Base-by-base conservation (phyloP, 345 rosid species). In the Heritiera fomes region DNA sequence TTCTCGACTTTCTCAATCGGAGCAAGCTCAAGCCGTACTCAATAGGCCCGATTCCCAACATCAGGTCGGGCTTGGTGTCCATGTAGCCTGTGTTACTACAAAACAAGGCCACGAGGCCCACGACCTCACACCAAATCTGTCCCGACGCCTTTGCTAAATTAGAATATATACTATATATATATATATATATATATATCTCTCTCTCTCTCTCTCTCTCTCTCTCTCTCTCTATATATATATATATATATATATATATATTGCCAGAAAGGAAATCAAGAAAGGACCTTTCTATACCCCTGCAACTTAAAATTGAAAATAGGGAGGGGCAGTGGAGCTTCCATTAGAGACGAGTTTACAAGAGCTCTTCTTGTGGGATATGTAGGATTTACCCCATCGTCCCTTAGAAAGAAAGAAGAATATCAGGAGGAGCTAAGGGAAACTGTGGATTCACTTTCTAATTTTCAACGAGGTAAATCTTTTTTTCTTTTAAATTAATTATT, bases 371-470 rank as follows among this genome's bases (percentile, higher is more conserved):
- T 18, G 4, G 43, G 70, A 65, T 66, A 8, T 41, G 3, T 62
- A 30, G 65, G 65, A 61, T 45, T 68, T 68, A n/a, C 38, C 45
- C 62, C 45, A 17, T 72, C 20, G n/a, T n/a, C n/a, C n/a, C n/a
- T n/a, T n/a, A n/a, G n/a, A n/a, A n/a, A n/a, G n/a, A n/a, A n/a
- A n/a, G 45, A 63, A 32, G 45, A 63, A 63, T 63, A 34, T 32
- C n/a, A 6, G 0, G 14, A 5, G 45, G n/a, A 32, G 18, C 18
- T 62, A 6, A 61, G 65, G 43, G 8, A 32, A 34, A 10, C 41
- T n/a, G 15, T n/a, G 8, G 52, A 43, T 41, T 66, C 15, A 41
- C 18, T 66, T 18, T 41, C 52, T 43, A 67, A 0, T 34, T 34
- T 43, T 67, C 32, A 67, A 67, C 71, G 30, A 43, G 75, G 75